phyloP scores from a whole-genome alignment of 805 yeast genomes.

The Zygosaccharomyces kombuchaensis region DNA sequence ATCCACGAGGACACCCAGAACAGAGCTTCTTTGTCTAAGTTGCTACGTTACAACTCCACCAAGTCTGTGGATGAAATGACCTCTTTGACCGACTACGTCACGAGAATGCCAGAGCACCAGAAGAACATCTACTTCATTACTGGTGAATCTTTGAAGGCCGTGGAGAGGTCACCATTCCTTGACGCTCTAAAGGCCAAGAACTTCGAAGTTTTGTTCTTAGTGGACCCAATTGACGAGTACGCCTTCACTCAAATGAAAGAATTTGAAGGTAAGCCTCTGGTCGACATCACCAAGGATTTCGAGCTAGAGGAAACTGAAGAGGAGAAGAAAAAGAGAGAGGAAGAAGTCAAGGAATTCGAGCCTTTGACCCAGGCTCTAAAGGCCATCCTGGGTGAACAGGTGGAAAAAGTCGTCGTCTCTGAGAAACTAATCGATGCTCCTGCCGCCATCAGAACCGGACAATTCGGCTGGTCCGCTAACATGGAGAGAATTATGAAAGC shows the following conservation, averaged over 20 bases:
- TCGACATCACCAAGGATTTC: conserved; percentile 98
- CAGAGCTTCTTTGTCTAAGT: conserved; percentile 92
- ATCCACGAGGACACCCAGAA: conserved; percentile 98
- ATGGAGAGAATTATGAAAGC: conserved; percentile 99
- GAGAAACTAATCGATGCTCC: conserved; percentile 97
- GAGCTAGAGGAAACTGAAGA: conserved; percentile 98
- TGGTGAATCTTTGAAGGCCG: conserved; percentile 97
- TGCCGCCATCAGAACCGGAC: conserved; percentile 99
- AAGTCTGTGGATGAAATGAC: conserved; percentile 92
- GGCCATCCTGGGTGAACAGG: conserved; percentile 97
- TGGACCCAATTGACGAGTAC: conserved; percentile 99
- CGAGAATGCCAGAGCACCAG: conserved; percentile 99
- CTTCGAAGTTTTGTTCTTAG: conserved; percentile 95
- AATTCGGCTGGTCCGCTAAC: conserved; percentile 99
- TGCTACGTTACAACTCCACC: conserved; percentile 95
- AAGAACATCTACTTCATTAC: conserved; percentile 99
- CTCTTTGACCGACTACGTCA: conserved; percentile 93
- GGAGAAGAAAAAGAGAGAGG: conserved; percentile 92
- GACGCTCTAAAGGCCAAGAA: conserved; percentile 98
- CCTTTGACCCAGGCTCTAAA: conserved; percentile 91
- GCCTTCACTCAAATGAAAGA: conserved; percentile 99
- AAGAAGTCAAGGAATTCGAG: conserved; percentile 88
- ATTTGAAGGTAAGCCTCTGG: conserved; percentile 98
- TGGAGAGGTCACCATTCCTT: conserved; percentile 98
- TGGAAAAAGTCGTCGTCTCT: conserved; percentile 98